A percentile compares a stretch with the other conserved stretches of the same genome.
Conservation (phyloP, 768 basidiomycete genomes). For the Tylopilus sp. region DNA sequence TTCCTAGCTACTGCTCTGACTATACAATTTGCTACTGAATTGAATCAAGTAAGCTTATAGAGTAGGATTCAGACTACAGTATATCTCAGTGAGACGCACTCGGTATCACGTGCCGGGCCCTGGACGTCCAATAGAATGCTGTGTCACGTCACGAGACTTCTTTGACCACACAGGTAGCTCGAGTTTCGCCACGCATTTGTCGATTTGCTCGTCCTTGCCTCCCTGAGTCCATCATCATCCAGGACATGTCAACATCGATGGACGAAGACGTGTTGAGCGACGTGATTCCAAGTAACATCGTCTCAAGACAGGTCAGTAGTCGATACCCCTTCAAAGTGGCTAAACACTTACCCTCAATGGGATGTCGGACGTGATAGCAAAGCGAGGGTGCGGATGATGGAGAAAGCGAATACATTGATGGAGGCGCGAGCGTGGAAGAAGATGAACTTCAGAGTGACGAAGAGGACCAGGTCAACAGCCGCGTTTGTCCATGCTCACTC, state of each 20-base stretch:
- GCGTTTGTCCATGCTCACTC: constrained; percentile 1
- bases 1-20: too few relatives aligned
- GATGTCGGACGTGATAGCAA: constrained; percentile 36
- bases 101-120: too few relatives aligned
- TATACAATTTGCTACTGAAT: too few relatives aligned
- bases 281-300: constrained; percentile 86
- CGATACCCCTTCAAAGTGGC: background rate
- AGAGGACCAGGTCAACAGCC: constrained; percentile 34
- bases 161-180: constrained; percentile 24
- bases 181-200: constrained; percentile 22
- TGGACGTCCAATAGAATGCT: too few relatives aligned
- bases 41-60: too few relatives aligned
- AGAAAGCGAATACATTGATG: constrained; percentile 65
- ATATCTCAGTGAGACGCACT: too few relatives aligned
- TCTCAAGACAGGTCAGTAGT: constrained; percentile 73
- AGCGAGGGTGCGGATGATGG: constrained; percentile 71
- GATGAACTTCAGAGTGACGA: constrained; percentile 60
- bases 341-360: constrained; percentile 7
- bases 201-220: background rate
- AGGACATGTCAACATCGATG: constrained; percentile 25
- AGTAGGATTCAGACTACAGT: too few relatives aligned
- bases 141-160: constrained; percentile 27
- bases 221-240: background rate
- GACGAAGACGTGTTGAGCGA: constrained; percentile 88
- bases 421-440: constrained; percentile 52